Evolutionary conservation across 768 basidiomycete species (phyloP).

Genomic region (Boletus rex-veris): DNA sequence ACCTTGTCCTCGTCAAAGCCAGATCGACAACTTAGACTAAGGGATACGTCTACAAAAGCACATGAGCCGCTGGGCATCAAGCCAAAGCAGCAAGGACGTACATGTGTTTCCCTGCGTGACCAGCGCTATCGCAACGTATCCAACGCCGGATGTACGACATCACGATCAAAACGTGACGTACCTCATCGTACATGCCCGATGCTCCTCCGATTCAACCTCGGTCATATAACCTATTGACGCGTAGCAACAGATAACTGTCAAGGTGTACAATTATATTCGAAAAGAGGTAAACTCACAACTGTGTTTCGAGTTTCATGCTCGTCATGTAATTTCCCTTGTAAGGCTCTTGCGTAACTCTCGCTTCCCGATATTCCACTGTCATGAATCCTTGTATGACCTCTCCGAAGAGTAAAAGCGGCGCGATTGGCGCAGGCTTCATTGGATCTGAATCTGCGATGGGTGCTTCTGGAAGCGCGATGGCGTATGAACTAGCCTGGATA

Average conservation of each 20-base stretch:
- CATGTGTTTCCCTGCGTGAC: conserved; percentile 56
- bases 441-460: conserved; percentile 4
- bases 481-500: conserved; percentile 9
- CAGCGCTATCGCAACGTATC: conserved; percentile 39
- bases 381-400: conserved; percentile 42
- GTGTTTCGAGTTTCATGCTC: conserved; percentile 11
- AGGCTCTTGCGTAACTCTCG: background rate
- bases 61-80: background rate
- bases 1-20: conserved; percentile 31
- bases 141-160: background rate
- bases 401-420: conserved; percentile 35
- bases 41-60: conserved; percentile 45
- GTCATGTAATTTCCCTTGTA: background rate
- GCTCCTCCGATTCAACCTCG: conserved; percentile 24
- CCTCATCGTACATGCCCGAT: conserved; percentile 44
- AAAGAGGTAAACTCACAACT: conserved; percentile 17
- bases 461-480: conserved; percentile 9
- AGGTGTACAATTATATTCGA: too few species aligned
- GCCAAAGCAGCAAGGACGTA: conserved; percentile 21
- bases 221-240: conserved; percentile 18
- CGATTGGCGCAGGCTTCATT: conserved; percentile 2
- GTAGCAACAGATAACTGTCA: too few species aligned
- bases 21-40: background rate
- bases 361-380: conserved; percentile 25
- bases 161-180: conserved; percentile 27